Evolutionary conservation across 2,329 filamentous ascomycete genomes (phyloP).

Genomic region (Aspergillus floridensis): DNA sequence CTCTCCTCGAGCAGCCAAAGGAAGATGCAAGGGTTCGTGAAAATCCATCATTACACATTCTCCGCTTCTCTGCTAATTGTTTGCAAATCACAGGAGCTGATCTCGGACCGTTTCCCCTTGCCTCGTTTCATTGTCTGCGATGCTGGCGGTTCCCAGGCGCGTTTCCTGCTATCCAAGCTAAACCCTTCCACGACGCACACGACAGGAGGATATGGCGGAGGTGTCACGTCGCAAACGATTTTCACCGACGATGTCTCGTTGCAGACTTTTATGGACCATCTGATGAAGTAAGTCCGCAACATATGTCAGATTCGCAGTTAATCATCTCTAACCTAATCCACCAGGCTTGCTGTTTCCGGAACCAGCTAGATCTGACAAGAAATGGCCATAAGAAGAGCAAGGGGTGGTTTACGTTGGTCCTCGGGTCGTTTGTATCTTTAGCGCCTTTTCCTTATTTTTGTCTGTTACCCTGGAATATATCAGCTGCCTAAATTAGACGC

Average conservation of each 20-base stretch:
- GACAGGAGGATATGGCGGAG: slow-evolving; percentile 84
- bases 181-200: slow-evolving; percentile 98
- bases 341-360: slow-evolving; percentile 51
- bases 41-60: background rate
- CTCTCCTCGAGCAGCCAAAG: slow-evolving; percentile 86
- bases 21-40: slow-evolving; percentile 84
- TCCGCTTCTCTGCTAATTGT: slow-evolving; percentile 5
- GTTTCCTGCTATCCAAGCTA: slow-evolving; percentile 93
- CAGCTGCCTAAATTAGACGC: slow-evolving; percentile 30
- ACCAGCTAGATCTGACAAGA: slow-evolving; percentile 44
- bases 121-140: slow-evolving; percentile 98
- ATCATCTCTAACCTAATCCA: slow-evolving; percentile 26
- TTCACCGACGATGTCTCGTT: slow-evolving; percentile 98
- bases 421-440: slow-evolving; percentile 44
- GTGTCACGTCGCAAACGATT: slow-evolving; percentile 90
- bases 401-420: slow-evolving; percentile 30
- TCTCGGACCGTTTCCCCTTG: slow-evolving; percentile 95
- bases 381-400: slow-evolving; percentile 34
- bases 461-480: slow-evolving; percentile 29
- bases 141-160: slow-evolving; percentile 94
- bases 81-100: slow-evolving; percentile 68
- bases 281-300: slow-evolving; percentile 80
- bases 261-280: slow-evolving; percentile 98
- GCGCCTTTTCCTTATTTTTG: slow-evolving; percentile 33
- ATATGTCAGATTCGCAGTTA: background rate